Percentiles rank a stretch among this genome's conserved stretches.
Conservation (phyloP, 805 yeast genomes). For the Saccharomycopsis sp. region DNA sequence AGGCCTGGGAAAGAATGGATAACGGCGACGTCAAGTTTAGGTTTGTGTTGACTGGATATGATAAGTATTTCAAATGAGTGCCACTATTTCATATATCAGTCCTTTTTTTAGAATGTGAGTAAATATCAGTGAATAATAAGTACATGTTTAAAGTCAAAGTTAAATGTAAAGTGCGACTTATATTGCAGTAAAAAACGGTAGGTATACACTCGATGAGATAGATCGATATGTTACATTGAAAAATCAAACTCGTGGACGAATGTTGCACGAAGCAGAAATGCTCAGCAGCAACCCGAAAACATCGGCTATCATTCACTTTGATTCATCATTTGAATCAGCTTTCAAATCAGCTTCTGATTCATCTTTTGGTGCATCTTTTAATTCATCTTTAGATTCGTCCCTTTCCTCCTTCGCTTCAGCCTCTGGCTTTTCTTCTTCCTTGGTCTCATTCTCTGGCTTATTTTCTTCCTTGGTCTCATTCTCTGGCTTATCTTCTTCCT, state of each 20-base stretch:
- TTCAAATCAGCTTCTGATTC: not conserved
- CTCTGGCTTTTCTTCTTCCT: no score
- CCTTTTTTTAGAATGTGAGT: no score
- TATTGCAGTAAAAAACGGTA: not conserved
- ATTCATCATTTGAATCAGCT: no score
- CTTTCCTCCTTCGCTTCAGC: not conserved
- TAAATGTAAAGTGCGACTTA: not conserved
- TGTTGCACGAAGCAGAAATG: no score
- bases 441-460: not conserved
- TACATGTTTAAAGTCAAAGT: no score
- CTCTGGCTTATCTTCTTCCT: not conserved
- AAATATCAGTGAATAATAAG: no score
- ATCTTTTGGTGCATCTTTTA: not conserved
- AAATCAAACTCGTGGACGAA: not conserved
- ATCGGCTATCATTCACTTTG: no score
- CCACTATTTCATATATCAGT: no score
- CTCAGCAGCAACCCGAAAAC: no score
- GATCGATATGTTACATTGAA: not conserved
- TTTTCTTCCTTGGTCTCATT: no score
- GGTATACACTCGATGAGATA: not conserved
- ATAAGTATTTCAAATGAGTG: slow-evolving; percentile 30
- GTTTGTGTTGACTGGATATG: slow-evolving; percentile 45
- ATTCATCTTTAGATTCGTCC: not conserved
- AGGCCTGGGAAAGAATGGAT: slow-evolving; percentile 42
- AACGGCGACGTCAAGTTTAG: slow-evolving; percentile 48